phyloP scores from a whole-genome alignment of 495 filamentous ascomycete species.

The Platismatia glauca region DNA sequence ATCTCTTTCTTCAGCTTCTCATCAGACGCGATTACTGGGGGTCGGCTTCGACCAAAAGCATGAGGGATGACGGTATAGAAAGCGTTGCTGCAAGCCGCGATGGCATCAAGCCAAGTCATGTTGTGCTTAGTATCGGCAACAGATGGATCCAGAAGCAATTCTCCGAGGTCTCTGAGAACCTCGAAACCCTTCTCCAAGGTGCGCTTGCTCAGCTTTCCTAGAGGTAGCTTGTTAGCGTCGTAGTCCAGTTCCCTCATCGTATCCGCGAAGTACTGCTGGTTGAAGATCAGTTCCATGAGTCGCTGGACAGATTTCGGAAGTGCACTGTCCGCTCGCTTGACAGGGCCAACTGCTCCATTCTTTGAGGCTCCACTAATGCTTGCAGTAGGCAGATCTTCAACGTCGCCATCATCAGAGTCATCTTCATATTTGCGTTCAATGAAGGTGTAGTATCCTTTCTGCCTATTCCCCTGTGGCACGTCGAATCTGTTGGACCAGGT shows the following conservation, averaged over 20 bases:
- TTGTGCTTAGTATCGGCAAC: constrained; percentile 39
- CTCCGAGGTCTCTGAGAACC: constrained; percentile 59
- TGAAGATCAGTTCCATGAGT: constrained; percentile 74
- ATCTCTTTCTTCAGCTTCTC: constrained; percentile 58
- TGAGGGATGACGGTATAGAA: constrained; percentile 78
- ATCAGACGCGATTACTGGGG: constrained; percentile 49
- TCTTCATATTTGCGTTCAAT: constrained; percentile 59
- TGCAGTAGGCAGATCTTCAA: constrained; percentile 29
- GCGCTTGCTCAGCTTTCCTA: constrained; percentile 69
- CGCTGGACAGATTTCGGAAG: constrained; percentile 48
- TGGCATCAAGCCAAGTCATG: constrained; percentile 28
- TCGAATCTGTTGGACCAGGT: constrained; percentile 51
- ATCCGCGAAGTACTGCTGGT: constrained; percentile 50
- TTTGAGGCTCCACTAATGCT: neutral
- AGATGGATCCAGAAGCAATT: constrained; percentile 42
- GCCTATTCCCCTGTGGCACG: constrained; percentile 28
- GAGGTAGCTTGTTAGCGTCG: constrained; percentile 62
- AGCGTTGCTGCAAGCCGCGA: constrained; percentile 53
- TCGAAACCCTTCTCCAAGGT: constrained; percentile 62
- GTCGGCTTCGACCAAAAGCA: constrained; percentile 59
- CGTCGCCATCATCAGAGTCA: constrained; percentile 52
- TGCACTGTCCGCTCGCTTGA: constrained; percentile 18
- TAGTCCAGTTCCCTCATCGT: constrained; percentile 64
- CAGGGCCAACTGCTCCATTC: neutral
- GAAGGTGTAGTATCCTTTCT: constrained; percentile 58